phyloP scores from a whole-genome alignment of 2,329 filamentous ascomycete species.

The Trichocomaceae sp. region DNA sequence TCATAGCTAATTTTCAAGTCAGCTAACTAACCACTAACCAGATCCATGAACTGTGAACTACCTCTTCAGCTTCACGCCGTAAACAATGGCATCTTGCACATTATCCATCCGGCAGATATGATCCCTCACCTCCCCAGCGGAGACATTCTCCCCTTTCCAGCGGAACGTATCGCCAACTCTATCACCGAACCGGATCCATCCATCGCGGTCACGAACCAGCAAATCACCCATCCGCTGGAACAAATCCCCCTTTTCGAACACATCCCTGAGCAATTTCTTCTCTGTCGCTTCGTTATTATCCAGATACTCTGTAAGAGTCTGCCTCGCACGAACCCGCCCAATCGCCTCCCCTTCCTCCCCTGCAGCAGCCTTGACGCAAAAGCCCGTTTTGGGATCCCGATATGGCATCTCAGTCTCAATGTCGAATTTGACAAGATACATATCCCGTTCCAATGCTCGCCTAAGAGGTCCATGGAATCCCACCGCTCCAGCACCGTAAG shows the following conservation, averaged over 20 bases:
- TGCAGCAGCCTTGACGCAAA: constrained; percentile 32
- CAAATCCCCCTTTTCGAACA: constrained; percentile 42
- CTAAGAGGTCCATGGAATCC: constrained; percentile 39
- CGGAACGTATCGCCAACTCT: constrained; percentile 55
- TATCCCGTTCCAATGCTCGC: constrained; percentile 37
- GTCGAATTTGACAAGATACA: constrained; percentile 40
- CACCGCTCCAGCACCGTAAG: constrained; percentile 39
- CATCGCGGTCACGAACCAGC: constrained; percentile 35
- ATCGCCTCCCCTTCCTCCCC: constrained; percentile 43
- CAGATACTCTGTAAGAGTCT: constrained; percentile 38
- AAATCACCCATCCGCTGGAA: constrained; percentile 43
- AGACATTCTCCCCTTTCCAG: constrained; percentile 54
- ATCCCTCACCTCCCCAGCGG: constrained; percentile 41
- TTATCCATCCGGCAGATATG: constrained; percentile 37
- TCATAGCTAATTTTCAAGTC: constrained; percentile 34
- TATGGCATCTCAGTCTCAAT: constrained; percentile 36
- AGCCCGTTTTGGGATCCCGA: constrained; percentile 40
- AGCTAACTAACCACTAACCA: not conserved
- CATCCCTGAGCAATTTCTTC: constrained; percentile 39
- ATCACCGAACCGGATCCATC: constrained; percentile 43
- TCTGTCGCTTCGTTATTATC: constrained; percentile 38
- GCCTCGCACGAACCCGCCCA: constrained; percentile 36
- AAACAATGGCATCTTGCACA: constrained; percentile 41
- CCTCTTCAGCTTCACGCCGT: constrained; percentile 37
- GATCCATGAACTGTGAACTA: constrained; percentile 17